These are phyloP conservation scores for Schizonepeta tenuifolia DNA, from an alignment of 257 asterid species.

Conservation along the genomic window DNA sequence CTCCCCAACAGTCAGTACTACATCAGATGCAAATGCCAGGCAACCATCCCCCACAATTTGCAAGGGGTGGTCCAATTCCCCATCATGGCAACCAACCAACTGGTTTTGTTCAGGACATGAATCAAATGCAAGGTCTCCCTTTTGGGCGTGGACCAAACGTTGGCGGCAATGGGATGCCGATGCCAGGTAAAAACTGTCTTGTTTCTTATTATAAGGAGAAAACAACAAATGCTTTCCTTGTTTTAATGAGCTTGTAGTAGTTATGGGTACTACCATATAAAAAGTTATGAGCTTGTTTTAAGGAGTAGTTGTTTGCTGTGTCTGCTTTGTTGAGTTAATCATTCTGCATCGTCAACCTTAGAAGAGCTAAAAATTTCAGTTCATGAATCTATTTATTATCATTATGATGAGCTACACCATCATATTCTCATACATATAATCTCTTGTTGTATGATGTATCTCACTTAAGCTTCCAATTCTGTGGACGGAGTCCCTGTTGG, in stretches of 20 bases:
- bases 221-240: neutral
- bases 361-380: too few relatives aligned
- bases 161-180: constrained; percentile 56
- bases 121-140: constrained; percentile 63
- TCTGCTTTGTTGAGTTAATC: too few relatives aligned
- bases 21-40: constrained; percentile 76
- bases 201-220: constrained; percentile 16
- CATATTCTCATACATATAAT: neutral
- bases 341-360: too few relatives aligned
- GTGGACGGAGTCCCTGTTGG: neutral
- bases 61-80: constrained; percentile 55
- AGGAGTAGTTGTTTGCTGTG: too few relatives aligned
- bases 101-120: constrained; percentile 58
- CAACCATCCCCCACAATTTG: constrained; percentile 51
- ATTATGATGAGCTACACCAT: too few relatives aligned
- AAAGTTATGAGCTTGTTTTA: too few relatives aligned
- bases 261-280: neutral
- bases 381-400: too few relatives aligned
- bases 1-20: constrained; percentile 56
- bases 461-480: neutral
- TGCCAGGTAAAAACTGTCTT: constrained; percentile 57
- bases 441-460: neutral
- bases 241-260: constrained; percentile 13
- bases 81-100: constrained; percentile 58
- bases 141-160: constrained; percentile 55